Percentiles rank a stretch among this genome's conserved stretches.
Conservation (phyloP, 2,329 filamentous ascomycete species). For the Coniella vitis region DNA sequence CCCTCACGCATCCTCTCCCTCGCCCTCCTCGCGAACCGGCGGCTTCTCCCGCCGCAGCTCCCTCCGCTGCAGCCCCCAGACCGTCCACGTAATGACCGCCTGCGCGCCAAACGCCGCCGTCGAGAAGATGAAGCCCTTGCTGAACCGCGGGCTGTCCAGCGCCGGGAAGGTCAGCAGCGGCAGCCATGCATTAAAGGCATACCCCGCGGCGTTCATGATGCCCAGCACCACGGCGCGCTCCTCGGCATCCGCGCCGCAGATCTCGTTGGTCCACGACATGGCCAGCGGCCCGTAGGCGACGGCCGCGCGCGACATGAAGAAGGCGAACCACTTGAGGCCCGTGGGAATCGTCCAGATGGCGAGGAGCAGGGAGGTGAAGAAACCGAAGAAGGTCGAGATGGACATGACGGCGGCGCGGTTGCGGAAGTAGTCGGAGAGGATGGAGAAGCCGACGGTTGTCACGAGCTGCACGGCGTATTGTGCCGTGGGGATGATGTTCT, state of each 20-base stretch:
- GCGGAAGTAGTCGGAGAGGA: slow-evolving; percentile 44
- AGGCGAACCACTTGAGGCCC: slow-evolving; percentile 18
- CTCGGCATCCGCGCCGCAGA: slow-evolving; percentile 38
- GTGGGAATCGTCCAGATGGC: slow-evolving; percentile 13
- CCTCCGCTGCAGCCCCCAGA: slow-evolving; percentile 5
- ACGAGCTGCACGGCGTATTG: slow-evolving; percentile 34
- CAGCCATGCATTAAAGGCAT: slow-evolving; percentile 38
- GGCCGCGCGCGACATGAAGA: slow-evolving; percentile 5
- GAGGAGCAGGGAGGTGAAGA: slow-evolving; percentile 12
- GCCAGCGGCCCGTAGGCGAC: slow-evolving; percentile 13
- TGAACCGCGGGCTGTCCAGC: slow-evolving; percentile 32
- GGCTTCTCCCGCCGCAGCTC: slow-evolving; percentile 6
- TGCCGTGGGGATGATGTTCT: slow-evolving; percentile 41
- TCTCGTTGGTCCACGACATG: slow-evolving; percentile 42
- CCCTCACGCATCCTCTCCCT: neutral
- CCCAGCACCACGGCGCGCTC: slow-evolving; percentile 42
- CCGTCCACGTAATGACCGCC: slow-evolving; percentile 13
- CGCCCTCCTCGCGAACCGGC: slow-evolving; percentile 18
- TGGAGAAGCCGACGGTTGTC: slow-evolving; percentile 46
- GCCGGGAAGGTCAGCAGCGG: slow-evolving; percentile 31
- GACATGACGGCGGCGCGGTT: slow-evolving; percentile 13
- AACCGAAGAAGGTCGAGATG: slow-evolving; percentile 13
- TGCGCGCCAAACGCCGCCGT: slow-evolving; percentile 7
- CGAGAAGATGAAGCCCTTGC: slow-evolving; percentile 26
- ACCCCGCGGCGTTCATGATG: slow-evolving; percentile 38